phyloP scores from a whole-genome alignment of 495 filamentous ascomycete species.

The Aspergillus sclerotiicarbonarius region DNA sequence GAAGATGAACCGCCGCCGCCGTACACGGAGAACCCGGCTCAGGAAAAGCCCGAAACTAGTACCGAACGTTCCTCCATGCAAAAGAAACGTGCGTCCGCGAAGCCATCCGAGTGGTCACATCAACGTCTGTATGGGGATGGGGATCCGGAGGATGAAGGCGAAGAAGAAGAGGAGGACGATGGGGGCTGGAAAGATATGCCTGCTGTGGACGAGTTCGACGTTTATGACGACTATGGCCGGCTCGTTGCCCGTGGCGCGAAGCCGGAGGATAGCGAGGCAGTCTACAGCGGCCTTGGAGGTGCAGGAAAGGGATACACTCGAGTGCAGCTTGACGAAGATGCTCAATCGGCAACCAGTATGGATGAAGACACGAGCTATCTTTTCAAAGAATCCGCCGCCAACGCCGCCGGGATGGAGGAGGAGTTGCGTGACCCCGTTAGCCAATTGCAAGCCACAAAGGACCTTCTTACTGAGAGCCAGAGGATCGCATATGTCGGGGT shows the following conservation, averaged over 20 bases:
- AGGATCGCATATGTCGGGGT: conserved; percentile 95
- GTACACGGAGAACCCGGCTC: conserved; percentile 20
- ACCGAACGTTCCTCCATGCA: conserved; percentile 18
- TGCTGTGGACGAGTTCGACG: conserved; percentile 83
- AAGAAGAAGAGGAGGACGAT: conserved; percentile 48
- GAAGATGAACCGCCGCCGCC: conserved; percentile 19
- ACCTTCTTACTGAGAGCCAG: conserved; percentile 91
- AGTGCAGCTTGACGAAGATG: conserved; percentile 92
- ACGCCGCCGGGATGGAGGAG: conserved; percentile 64
- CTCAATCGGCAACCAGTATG: conserved; percentile 88
- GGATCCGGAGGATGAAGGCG: conserved; percentile 40
- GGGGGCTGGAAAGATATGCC: conserved; percentile 91
- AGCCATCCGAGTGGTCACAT: conserved; percentile 85
- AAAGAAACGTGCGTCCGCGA: conserved; percentile 20
- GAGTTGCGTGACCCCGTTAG: conserved; percentile 78
- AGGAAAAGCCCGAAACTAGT: conserved; percentile 5
- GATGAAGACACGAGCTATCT: conserved; percentile 97
- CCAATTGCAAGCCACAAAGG: conserved; percentile 95
- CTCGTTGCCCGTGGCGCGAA: conserved; percentile 76
- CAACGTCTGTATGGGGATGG: conserved; percentile 68
- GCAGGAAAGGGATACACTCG: conserved; percentile 93
- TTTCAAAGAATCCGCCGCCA: conserved; percentile 68
- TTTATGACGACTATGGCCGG: conserved; percentile 91
- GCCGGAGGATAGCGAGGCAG: conserved; percentile 67
- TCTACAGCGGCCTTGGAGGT: conserved; percentile 73